Evolutionary conservation across 805 yeast genomes (phyloP), one percentile per base, ranked within the genome.

Genomic region (Zygotorulaspora danielsina): DNA sequence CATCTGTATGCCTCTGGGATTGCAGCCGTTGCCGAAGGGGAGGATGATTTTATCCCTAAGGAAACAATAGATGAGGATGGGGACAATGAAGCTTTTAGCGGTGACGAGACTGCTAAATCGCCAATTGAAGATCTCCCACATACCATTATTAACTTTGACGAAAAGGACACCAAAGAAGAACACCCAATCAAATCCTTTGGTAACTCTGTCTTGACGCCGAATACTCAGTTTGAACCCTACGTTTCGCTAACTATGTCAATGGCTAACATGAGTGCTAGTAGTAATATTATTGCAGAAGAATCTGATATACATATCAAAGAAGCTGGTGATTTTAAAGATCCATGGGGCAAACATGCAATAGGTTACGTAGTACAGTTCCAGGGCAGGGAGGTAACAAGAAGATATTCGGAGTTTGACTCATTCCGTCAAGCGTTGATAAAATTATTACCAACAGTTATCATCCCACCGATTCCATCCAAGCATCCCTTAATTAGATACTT

Each of bases 381-480:
- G n/a, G 81, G 70, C 6, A 54, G 50, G 19, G 67, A 76, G 21
- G 89, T 87, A 4, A 77, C 89, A 34, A 70, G 98, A 52, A 71
- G 97, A 32, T 93, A 93, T 59, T 83, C 95, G 22, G 98, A 93
- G 59, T 93, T 93, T 59, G 96, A 86, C 54, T 77, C 84, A 35
- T 70, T 93, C 32, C 70, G 96, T 45, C 81, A 77, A 28, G 73
- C 83, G 4, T 67, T 93, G 16, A 69, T 79, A 3, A 78, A 81
- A 50, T 64, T 85, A 26, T 82, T 83, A 48, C 97, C 98, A 3
- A 78, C 93, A 3, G 58, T 79, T 3, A 74, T 93, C 3, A 77
- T 93, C 4, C 98, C 98, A 5, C 97, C 97, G 1, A 90, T 93
- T 7, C 98, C 98, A 0, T 84, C 81, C 60, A 84, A 84, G 58